phyloP scores from a whole-genome alignment of 192 early-diverging fungal genomes.

The Glomus cerebriforme region DNA sequence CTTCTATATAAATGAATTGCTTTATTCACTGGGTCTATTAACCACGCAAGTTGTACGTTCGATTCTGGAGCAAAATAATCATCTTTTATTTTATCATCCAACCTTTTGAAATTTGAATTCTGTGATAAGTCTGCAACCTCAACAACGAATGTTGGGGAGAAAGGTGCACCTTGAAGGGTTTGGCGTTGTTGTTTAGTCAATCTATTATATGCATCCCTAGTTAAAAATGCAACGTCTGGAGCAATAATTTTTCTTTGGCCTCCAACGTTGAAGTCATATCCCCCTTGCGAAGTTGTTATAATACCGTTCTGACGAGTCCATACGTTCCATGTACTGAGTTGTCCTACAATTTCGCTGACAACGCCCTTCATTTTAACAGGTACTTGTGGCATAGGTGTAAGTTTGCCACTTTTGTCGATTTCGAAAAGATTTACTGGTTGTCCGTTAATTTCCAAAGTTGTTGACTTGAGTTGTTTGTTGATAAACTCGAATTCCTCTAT shows the following conservation, averaged over 20 bases:
- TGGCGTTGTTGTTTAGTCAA: constrained; percentile 23
- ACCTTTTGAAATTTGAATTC: background rate
- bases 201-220: constrained; percentile 25
- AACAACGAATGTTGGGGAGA: constrained; percentile 13
- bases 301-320: constrained; percentile 23
- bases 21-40: too few species aligned
- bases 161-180: constrained; percentile 25
- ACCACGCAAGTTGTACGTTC: background rate
- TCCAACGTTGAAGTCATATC: constrained; percentile 20
- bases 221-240: constrained; percentile 3
- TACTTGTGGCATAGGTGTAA: constrained; percentile 12
- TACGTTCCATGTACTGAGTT: constrained; percentile 23
- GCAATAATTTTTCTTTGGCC: constrained; percentile 16
- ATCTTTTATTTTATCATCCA: constrained; percentile 21
- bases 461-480: constrained; percentile 3
- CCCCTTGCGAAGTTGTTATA: constrained; percentile 16
- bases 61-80: constrained; percentile 19
- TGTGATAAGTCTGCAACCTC: constrained; percentile 11
- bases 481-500: constrained; percentile 10
- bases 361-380: constrained; percentile 7
- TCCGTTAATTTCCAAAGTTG: constrained; percentile 6
- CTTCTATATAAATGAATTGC: too few species aligned
- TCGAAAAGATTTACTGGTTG: constrained; percentile 18
- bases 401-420: constrained; percentile 22
- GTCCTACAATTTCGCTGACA: background rate